These are phyloP conservation scores for Uromyces viciae-fabae DNA, from an alignment of 1,284 basidiomycete species.

Conservation along the genomic window DNA sequence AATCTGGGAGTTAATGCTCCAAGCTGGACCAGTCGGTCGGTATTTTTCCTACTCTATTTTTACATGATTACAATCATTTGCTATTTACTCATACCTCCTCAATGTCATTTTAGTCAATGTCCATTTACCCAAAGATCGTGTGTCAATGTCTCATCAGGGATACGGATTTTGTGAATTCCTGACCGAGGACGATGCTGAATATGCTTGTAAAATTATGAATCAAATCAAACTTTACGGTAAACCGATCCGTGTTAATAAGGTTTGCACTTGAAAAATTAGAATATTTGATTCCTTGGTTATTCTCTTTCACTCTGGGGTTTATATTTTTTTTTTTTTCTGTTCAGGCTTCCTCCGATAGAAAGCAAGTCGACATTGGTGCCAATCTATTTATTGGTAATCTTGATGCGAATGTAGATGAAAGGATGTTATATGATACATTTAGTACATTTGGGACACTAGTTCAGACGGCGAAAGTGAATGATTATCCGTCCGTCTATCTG, in stretches of 20 bases:
- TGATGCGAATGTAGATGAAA: conserved; percentile 89
- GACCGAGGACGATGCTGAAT: conserved; percentile 96
- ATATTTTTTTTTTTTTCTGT: background rate
- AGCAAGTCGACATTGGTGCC: conserved; percentile 94
- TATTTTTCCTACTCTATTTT: conserved; percentile 49
- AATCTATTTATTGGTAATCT: conserved; percentile 94
- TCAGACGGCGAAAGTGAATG: conserved; percentile 79
- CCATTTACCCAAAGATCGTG: conserved; percentile 97
- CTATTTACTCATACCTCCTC: background rate
- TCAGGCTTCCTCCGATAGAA: conserved; percentile 89
- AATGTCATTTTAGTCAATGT: conserved; percentile 69
- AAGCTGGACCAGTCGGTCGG: conserved; percentile 92
- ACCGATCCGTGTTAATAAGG: conserved; percentile 96
- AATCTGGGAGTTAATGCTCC: conserved; percentile 97
- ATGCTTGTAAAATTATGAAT: conserved; percentile 99
- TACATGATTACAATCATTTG: background rate
- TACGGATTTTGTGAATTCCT: conserved; percentile 99
- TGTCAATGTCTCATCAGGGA: conserved; percentile 95
- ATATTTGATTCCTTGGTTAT: background rate
- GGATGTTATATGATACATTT: conserved; percentile 88
- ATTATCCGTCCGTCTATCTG: conserved; percentile 51
- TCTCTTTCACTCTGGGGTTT: background rate
- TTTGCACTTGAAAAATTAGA: too few relatives aligned
- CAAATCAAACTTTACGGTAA: conserved; percentile 99
- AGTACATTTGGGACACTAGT: conserved; percentile 88